Base-by-base conservation (phyloP, 2,329 filamentous ascomycete species). In the Paraphoma sp. region DNA sequence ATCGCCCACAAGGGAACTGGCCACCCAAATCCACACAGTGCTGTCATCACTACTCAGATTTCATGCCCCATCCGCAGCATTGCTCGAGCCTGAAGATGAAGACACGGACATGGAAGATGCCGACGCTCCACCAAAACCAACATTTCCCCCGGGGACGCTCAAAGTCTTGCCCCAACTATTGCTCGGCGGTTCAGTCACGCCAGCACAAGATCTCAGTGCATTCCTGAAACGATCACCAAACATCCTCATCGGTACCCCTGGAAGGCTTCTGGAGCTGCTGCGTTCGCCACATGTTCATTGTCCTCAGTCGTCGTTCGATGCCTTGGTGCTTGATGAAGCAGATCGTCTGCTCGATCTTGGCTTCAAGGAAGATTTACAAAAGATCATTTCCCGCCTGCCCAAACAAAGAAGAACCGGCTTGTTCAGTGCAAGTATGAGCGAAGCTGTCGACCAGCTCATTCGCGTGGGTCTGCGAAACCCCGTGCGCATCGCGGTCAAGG, bases 351-450 rank as follows among this genome's bases (percentile, higher is more conserved):
- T 99, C 10, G 95, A 99, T 77, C 84, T 98, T 18, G 95, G 96
- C 6, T 98, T 99, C 78, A 95, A 96, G 75, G 89, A 91, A 53
- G 93, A 97, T 65, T 78, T 99, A 29, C 92, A 95, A 65, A 91
- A 87, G 53, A 97, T 98, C 41, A 80, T 99, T 18, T 86, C 87
- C 0, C 86, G 90, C 14, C 80, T 99, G 6, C 95, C 95, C 0
- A 99, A 99, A 73, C 95, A 99, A 75, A 84, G 95, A 49, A 86
- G 95, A 47, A 99, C 95, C 0, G 95, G 95, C 0, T 81, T 99
- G 0, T 99, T 98, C 78, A 97, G 92, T 70, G 95, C 95, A 11
- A 96, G 91, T 69, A 91, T 99, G n/a, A 95, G 90, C 67, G 95
- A 98, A 72, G 95, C 95, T 1, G 91, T 99, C 0, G 89, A 93